Evolutionary conservation across 371 early-diverging fungal species (phyloP), one percentile per base, ranked within the genome.

Genomic region (Mortierella sp.): DNA sequence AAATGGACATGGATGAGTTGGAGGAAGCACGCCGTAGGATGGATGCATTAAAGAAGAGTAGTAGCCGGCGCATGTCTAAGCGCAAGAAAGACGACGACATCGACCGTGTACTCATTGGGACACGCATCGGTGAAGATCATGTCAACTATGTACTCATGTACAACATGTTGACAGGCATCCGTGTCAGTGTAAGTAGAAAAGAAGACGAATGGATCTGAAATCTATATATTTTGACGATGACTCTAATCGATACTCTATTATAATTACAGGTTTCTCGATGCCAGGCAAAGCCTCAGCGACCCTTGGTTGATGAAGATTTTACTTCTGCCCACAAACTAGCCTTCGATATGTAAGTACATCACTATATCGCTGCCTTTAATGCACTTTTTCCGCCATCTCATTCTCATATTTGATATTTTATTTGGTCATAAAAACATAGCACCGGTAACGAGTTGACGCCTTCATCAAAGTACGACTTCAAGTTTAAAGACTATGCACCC

Each of bases 401-500:
- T n/a, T n/a, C n/a, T n/a, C n/a, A n/a, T n/a, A n/a, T n/a, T n/a
- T n/a, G n/a, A n/a, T n/a, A n/a, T n/a, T n/a, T n/a, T n/a, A n/a
- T n/a, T n/a, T n/a, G n/a, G n/a, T n/a, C 97, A 83, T 83, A 96
- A 77, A 96, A 95, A 22, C 95, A 98, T 54, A 93, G 93, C 28
- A 93, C 93, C 9, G 97, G 97, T 17, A 95, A 96, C 76, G 97
- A 98, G 83, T 82, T 96, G 80, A 96, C 96, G n/a, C 95, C 98
- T 10, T 93, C 93, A 4, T 93, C 95, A 28, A 93, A 93, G 68
- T 97, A 98, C 85, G 97, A 98, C 71, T 98, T 98, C 84, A 97
- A 98, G 83, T 98, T 98, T 79, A 98, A 98, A 79, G 99, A 99
- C 82, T 98, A 98, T 82, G 95, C 97, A 7, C 98, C 97, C 5